Evolutionary conservation across 805 yeast species (phyloP).

Genomic region (Wickerhamomyces bisporus): DNA sequence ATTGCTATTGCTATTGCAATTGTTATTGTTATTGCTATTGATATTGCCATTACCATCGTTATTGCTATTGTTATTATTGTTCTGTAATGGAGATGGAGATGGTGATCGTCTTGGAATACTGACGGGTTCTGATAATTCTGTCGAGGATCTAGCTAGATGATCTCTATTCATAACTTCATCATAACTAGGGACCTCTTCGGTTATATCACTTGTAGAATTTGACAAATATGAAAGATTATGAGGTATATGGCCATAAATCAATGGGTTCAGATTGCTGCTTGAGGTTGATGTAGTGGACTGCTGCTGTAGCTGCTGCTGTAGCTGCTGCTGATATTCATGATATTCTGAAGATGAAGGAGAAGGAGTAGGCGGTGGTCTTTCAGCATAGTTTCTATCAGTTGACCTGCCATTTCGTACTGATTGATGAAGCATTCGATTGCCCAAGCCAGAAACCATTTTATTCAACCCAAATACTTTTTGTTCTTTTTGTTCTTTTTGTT

Average conservation of each 20-base stretch:
- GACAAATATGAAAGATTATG: constrained; percentile 1
- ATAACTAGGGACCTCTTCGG: constrained; percentile 8
- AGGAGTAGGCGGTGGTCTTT: constrained; percentile 36
- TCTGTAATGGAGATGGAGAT: not conserved
- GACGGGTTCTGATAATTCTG: constrained; percentile 2
- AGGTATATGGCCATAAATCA: constrained; percentile 5
- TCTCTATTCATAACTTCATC: constrained; percentile 9
- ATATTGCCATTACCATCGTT: no score
- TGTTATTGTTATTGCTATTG: not conserved
- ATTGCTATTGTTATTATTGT: no score
- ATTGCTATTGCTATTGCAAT: no score
- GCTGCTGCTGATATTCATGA: constrained; percentile 17
- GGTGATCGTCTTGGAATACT: constrained; percentile 2
- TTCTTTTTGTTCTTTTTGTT: no score
- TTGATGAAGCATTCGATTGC: constrained; percentile 2
- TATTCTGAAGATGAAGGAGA: constrained; percentile 22
- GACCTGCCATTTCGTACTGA: constrained; percentile 13
- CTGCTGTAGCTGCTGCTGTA: no score
- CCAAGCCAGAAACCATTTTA: constrained; percentile 2
- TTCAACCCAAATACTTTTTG: no score
- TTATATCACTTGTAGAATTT: not conserved
- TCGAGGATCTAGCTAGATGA: constrained; percentile 3
- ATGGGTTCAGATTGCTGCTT: constrained; percentile 1
- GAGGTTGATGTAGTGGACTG: constrained; percentile 4
- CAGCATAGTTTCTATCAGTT: constrained; percentile 28